These are phyloP conservation scores for Ustanciosporium gigantosporum DNA, from an alignment of 1,284 basidiomycete genomes.

Conservation along the genomic window DNA sequence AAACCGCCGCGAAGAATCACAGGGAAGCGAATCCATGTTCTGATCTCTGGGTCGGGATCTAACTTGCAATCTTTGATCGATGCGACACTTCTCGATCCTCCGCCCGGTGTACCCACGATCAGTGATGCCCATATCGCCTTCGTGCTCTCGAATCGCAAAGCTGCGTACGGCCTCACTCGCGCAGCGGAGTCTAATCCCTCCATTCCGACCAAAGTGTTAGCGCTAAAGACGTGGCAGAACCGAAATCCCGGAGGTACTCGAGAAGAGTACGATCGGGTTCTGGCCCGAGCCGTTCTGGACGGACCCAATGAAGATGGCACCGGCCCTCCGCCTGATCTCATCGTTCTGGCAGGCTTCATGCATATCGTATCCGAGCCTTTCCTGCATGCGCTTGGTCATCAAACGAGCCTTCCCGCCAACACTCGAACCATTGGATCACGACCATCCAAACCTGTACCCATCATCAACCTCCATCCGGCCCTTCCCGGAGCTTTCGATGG, in stretches of 20 bases:
- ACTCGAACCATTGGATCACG: conserved; percentile 28
- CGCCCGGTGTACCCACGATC: conserved; percentile 32
- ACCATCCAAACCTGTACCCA: conserved; percentile 69
- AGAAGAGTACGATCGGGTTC: conserved; percentile 81
- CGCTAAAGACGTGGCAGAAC: conserved; percentile 80
- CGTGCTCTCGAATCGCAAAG: conserved; percentile 90
- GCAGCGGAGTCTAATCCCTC: conserved; percentile 71
- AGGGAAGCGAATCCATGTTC: conserved; percentile 56
- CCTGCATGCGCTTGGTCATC: conserved; percentile 59
- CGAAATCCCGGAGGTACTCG: conserved; percentile 73
- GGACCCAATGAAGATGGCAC: conserved; percentile 21
- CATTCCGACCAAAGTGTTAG: conserved; percentile 82
- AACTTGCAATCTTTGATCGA: conserved; percentile 96
- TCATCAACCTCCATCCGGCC: conserved; percentile 96
- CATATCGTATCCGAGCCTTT: conserved; percentile 74
- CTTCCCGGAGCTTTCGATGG: conserved; percentile 94
- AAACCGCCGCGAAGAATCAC: conserved; percentile 33
- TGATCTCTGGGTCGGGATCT: conserved; percentile 66
- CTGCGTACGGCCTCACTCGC: conserved; percentile 83
- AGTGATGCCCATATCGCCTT: conserved; percentile 71
- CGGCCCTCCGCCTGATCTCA: conserved; percentile 70
- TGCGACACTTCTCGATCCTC: conserved; percentile 72
- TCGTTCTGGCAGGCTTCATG: conserved; percentile 98
- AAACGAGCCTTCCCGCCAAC: conserved; percentile 27
- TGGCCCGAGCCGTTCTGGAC: conserved; percentile 73